Conservation (phyloP, 1,284 basidiomycete genomes). For the Xerocomus amazonicus region DNA sequence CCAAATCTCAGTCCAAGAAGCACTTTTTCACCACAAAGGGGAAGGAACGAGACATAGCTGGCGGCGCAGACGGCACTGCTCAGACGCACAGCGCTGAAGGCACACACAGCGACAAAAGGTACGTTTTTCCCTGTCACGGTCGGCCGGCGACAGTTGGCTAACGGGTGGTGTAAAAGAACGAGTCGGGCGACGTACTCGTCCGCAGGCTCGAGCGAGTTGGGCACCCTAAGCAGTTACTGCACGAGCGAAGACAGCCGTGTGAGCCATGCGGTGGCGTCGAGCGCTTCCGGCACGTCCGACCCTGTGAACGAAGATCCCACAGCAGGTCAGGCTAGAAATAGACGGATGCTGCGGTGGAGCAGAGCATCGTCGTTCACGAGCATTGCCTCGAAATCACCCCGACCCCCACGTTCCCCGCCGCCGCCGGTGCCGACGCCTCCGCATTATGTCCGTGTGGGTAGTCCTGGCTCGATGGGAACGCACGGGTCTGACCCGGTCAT, state of each 20-base stretch:
- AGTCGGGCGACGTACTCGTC: slow-evolving; percentile 20
- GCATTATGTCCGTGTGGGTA: neutral
- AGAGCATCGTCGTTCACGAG: neutral
- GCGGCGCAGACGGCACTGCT: slow-evolving; percentile 20
- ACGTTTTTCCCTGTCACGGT: too few species aligned
- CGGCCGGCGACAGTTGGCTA: too few species aligned
- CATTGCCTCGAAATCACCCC: neutral
- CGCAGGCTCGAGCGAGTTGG: slow-evolving; percentile 2
- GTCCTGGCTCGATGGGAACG: neutral
- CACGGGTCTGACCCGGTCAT: slow-evolving; percentile 5
- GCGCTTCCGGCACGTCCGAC: neutral
- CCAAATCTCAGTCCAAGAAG: slow-evolving; percentile 16
- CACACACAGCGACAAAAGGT: slow-evolving; percentile 38
- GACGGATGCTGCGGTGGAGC: neutral
- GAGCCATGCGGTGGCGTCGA: slow-evolving; percentile 3
- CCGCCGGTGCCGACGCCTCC: neutral
- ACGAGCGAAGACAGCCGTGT: neutral
- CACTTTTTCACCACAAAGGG: slow-evolving; percentile 56
- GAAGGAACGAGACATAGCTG: slow-evolving; percentile 54
- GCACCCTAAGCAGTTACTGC: neutral
- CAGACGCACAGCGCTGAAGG: slow-evolving; percentile 39
- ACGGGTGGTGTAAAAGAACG: neutral
- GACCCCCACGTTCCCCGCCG: neutral
- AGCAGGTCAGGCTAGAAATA: neutral
- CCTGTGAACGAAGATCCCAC: neutral